A percentile compares a stretch with the other conserved stretches of the same genome.
Conservation (phyloP, 495 filamentous ascomycete genomes). For the Pyronema domesticum region DNA sequence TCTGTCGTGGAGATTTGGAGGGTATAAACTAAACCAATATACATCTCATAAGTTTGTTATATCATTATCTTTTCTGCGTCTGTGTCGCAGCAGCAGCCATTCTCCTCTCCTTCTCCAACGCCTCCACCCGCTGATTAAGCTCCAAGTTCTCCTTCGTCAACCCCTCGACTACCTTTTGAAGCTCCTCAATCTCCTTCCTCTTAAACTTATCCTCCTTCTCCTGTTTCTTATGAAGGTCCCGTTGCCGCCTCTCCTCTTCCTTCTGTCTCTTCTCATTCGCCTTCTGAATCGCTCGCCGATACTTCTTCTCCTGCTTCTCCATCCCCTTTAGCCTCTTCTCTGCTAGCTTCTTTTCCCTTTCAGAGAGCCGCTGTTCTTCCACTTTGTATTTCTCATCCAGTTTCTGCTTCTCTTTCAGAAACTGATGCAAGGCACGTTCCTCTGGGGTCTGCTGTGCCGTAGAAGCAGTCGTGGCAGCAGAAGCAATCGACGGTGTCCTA, state of each 20-base stretch:
- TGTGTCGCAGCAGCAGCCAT: constrained; percentile 21
- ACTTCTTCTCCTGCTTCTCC: constrained; percentile 44
- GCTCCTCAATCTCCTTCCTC: constrained; percentile 34
- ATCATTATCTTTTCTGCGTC: too few species aligned
- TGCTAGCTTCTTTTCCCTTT: constrained; percentile 38
- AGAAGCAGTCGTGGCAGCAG: constrained; percentile 15
- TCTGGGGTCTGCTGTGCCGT: constrained; percentile 29
- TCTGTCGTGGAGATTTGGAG: too few species aligned
- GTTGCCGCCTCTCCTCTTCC: constrained; percentile 33
- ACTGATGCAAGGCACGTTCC: constrained; percentile 58
- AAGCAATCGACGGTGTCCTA: constrained; percentile 10
- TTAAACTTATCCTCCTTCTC: constrained; percentile 25
- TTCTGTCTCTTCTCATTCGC: constrained; percentile 41
- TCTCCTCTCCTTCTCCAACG: constrained; percentile 41
- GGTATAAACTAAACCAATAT: too few species aligned
- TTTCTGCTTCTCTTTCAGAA: constrained; percentile 50
- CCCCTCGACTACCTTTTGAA: constrained; percentile 37
- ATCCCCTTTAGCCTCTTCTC: constrained; percentile 47
- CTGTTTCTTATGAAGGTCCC: constrained; percentile 14
- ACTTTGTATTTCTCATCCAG: constrained; percentile 48
- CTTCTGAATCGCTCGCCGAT: constrained; percentile 40
- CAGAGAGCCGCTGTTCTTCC: constrained; percentile 30
- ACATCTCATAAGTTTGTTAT: too few species aligned
- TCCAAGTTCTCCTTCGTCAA: constrained; percentile 44
- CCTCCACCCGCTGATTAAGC: constrained; percentile 39